Evolutionary conservation across 192 early-diverging fungal genomes (phyloP).

Genomic region (Coemansia sp.): DNA sequence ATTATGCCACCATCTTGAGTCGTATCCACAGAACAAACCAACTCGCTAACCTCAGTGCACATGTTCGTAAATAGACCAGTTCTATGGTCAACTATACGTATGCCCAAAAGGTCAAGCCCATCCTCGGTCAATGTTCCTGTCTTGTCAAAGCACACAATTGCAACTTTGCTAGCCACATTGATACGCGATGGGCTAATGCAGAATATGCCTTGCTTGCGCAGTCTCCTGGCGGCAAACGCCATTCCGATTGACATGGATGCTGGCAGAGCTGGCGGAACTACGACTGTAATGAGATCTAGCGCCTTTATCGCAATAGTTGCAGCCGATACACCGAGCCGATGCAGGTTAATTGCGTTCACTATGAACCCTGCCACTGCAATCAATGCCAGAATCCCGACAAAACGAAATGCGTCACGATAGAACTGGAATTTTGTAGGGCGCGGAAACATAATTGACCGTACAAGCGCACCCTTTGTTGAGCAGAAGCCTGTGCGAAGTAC

Average conservation of each 20-base stretch:
- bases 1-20: neutral
- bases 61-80: constrained; percentile 46
- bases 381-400: constrained; percentile 83
- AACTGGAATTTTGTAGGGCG: constrained; percentile 92
- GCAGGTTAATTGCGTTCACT: constrained; percentile 82
- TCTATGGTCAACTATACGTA: constrained; percentile 58
- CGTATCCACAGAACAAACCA: neutral
- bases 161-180: constrained; percentile 94
- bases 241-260: constrained; percentile 97
- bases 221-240: constrained; percentile 84
- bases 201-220: constrained; percentile 81
- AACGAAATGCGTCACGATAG: constrained; percentile 92
- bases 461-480: constrained; percentile 91
- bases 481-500: constrained; percentile 91
- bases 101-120: constrained; percentile 88
- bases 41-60: neutral
- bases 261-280: constrained; percentile 94
- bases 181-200: constrained; percentile 93
- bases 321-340: constrained; percentile 72
- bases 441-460: constrained; percentile 94
- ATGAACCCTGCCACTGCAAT: constrained; percentile 85
- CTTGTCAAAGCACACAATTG: constrained; percentile 97
- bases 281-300: constrained; percentile 93
- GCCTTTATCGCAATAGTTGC: constrained; percentile 79
- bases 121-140: constrained; percentile 97